Conservation (phyloP, 192 early-diverging fungal species). For the Kappamyces sp. region DNA sequence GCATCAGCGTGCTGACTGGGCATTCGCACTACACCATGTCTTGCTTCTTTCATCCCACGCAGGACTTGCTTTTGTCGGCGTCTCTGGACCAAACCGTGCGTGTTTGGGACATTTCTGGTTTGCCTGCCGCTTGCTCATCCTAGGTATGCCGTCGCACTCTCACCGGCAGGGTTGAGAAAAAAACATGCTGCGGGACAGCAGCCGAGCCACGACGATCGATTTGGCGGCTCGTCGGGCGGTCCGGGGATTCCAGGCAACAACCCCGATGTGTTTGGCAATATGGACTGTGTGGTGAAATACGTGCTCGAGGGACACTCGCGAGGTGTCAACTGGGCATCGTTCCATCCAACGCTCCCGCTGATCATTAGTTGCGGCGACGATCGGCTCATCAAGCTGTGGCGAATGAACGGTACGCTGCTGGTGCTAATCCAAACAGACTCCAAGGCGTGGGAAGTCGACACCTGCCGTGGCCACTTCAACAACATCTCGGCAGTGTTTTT, state of each 20-base stretch:
- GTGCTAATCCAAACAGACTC: slow-evolving; percentile 55
- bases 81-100: slow-evolving; percentile 95
- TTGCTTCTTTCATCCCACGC: slow-evolving; percentile 96
- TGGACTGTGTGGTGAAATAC: slow-evolving; percentile 95
- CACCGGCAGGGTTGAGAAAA: slow-evolving; percentile 59
- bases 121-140: background rate
- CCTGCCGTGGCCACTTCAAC: slow-evolving; percentile 97
- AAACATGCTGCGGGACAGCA: slow-evolving; percentile 68
- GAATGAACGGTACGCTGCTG: slow-evolving; percentile 76
- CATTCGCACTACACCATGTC: slow-evolving; percentile 99
- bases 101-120: slow-evolving; percentile 98
- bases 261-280: slow-evolving; percentile 93
- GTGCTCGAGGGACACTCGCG: slow-evolving; percentile 97
- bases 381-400: slow-evolving; percentile 96
- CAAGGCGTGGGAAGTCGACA: slow-evolving; percentile 99
- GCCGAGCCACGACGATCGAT: slow-evolving; percentile 24
- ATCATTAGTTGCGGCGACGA: slow-evolving; percentile 97
- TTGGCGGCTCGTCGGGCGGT: slow-evolving; percentile 8
- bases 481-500: slow-evolving; percentile 91
- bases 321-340: slow-evolving; percentile 96
- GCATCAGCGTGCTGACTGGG: slow-evolving; percentile 94
- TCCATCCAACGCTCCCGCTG: slow-evolving; percentile 93
- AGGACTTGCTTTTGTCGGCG: slow-evolving; percentile 93
- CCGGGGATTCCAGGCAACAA: slow-evolving; percentile 49
- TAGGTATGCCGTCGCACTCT: background rate